Conservation (phyloP, 140 eudicot genomes). For the Erigeron philadelphicus region DNA sequence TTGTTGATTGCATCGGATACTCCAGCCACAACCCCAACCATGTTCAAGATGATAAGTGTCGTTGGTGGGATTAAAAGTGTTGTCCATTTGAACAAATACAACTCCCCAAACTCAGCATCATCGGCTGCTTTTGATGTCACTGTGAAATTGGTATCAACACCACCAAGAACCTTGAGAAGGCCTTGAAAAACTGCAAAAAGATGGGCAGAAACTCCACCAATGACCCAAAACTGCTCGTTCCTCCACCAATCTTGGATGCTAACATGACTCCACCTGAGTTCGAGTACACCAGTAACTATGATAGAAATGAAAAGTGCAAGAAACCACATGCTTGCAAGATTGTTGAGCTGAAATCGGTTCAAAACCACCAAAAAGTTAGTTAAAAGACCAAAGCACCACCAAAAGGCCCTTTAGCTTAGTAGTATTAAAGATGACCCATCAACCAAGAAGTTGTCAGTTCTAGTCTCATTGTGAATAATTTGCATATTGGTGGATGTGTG, state of each 20-base stretch:
- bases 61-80: constrained; percentile 87
- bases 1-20: constrained; percentile 82
- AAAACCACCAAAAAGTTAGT: neutral
- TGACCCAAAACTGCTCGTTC: constrained; percentile 89
- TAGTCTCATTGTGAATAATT: no score
- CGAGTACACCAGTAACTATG: constrained; percentile 63
- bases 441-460: neutral
- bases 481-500: no score
- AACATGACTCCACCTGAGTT: constrained; percentile 80
- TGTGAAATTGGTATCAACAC: constrained; percentile 76
- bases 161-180: constrained; percentile 75
- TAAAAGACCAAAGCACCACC: neutral
- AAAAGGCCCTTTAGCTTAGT: no score
- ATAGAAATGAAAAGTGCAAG: constrained; percentile 77
- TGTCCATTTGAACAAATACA: constrained; percentile 87
- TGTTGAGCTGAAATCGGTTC: constrained; percentile 53
- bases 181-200: constrained; percentile 91
- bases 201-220: constrained; percentile 90
- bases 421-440: neutral
- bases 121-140: constrained; percentile 81
- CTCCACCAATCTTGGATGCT: constrained; percentile 94
- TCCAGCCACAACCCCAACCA: constrained; percentile 90
- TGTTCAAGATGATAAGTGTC: constrained; percentile 79
- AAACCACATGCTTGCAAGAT: constrained; percentile 82
- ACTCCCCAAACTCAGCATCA: constrained; percentile 78